phyloP scores from a whole-genome alignment of 2,329 filamentous ascomycete genomes.

The Aspergillus unguis region DNA sequence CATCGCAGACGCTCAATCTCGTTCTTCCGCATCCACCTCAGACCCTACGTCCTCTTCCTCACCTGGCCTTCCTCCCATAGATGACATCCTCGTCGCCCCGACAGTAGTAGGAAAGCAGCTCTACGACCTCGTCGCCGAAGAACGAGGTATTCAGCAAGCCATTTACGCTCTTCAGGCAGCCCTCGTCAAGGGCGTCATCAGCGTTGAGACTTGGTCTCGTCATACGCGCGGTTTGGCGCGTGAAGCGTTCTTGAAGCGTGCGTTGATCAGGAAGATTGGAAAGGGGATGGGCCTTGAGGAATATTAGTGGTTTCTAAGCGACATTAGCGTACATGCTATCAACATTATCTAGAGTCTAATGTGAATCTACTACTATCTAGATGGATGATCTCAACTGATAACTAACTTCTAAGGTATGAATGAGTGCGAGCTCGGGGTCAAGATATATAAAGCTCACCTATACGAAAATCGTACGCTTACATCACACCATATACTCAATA shows the following conservation, averaged over 20 bases:
- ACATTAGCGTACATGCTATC: background rate
- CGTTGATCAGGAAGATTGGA: slow-evolving; percentile 46
- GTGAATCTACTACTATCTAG: too few species aligned
- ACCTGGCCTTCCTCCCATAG: slow-evolving; percentile 66
- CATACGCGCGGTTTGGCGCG: slow-evolving; percentile 46
- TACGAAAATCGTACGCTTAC: too few species aligned
- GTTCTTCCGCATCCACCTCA: slow-evolving; percentile 35
- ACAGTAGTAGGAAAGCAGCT: slow-evolving; percentile 91
- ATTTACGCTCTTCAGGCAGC: slow-evolving; percentile 62
- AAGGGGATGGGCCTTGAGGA: slow-evolving; percentile 44
- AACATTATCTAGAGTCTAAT: background rate
- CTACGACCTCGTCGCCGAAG: slow-evolving; percentile 84
- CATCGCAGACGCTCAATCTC: slow-evolving; percentile 67
- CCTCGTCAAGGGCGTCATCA: slow-evolving; percentile 45
- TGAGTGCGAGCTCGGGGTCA: too few species aligned
- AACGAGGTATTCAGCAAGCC: slow-evolving; percentile 79
- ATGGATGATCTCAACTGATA: too few species aligned
- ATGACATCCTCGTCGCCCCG: slow-evolving; percentile 88
- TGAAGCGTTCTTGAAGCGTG: slow-evolving; percentile 48
- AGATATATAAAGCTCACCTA: too few species aligned
- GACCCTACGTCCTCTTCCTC: slow-evolving; percentile 32
- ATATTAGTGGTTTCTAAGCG: background rate
- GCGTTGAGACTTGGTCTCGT: slow-evolving; percentile 46
- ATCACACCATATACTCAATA: too few species aligned
- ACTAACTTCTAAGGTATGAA: too few species aligned